Evolutionary conservation across 768 basidiomycete species (phyloP), one percentile per base, ranked within the genome.

Genomic region (Naganishia onofrii): DNA sequence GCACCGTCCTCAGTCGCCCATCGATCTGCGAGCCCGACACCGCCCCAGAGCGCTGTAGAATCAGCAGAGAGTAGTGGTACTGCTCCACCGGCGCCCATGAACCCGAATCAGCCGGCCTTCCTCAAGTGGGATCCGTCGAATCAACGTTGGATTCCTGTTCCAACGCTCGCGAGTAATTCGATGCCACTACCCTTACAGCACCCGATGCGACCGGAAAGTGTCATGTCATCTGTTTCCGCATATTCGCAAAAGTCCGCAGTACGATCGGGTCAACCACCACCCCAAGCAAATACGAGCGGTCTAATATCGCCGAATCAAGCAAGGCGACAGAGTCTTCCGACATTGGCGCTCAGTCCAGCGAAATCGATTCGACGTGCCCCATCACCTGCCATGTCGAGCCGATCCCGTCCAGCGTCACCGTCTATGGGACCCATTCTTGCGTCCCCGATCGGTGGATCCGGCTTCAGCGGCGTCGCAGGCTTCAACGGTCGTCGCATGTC

Each of bases 81-180:
- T n/a, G 48, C 38, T 21, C 63, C 52, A 19, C 70, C 70, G 7
- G 53, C 57, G 19, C 70, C 70, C 19, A 12, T 29, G 10, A 54
- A 70, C 56, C 70, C 70, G 0, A 67, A 66, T 56, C 67, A 68
- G 26, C 67, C 71, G 29, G 56, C 58, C 10, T 72, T 64, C 53
- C 67, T 72, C 32, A 67, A 67, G 21, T 72, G 71, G 71, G 71
- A 72, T 52, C 67, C 67, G 3, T 26, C 36, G 13, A 55, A 31
- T 65, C 71, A 72, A 42, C 54, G 71, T 31, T 72, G 71, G 71
- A 54, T 72, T n/a, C 70, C 66, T 9, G 36, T 66, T 9, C 44
- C 51, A 7, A 42, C 51, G 13, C 34, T 51, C 0, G 70, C 64
- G 13, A 34, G 38, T 26, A 53, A 34, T 7, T 13, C n/a, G 28